Conservation (phyloP, 129 eudicot genomes). For the Flaveria ramosissima region DNA sequence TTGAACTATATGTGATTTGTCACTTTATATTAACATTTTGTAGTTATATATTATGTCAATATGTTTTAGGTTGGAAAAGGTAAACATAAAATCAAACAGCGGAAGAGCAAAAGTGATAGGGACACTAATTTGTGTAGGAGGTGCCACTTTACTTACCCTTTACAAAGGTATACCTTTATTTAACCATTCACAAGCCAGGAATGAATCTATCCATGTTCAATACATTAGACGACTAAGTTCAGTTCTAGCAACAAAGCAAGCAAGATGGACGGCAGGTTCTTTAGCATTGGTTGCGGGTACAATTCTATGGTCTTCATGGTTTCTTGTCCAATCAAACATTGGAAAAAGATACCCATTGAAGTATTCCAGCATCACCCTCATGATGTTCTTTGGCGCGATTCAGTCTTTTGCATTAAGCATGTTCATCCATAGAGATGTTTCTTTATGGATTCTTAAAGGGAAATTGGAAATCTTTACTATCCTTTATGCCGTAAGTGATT, state of each 20-base stretch:
- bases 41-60: no score
- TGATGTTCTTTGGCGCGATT: slow-evolving; percentile 63
- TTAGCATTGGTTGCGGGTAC: slow-evolving; percentile 48
- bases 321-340: slow-evolving; percentile 53
- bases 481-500: slow-evolving; percentile 59
- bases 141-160: slow-evolving; percentile 52
- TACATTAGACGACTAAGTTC: slow-evolving; percentile 17
- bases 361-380: slow-evolving; percentile 72
- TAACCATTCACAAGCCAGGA: slow-evolving; percentile 26
- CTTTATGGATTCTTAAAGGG: slow-evolving; percentile 55
- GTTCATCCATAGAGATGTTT: slow-evolving; percentile 42
- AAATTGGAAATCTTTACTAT: slow-evolving; percentile 48
- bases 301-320: slow-evolving; percentile 68
- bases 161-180: slow-evolving; percentile 62
- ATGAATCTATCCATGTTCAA: slow-evolving; percentile 19
- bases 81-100: slow-evolving; percentile 50
- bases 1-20: neutral
- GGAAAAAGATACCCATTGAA: slow-evolving; percentile 62
- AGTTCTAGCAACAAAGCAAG: slow-evolving; percentile 29
- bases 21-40: neutral
- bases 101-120: slow-evolving; percentile 73
- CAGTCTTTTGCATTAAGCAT: slow-evolving; percentile 55
- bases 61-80: slow-evolving; percentile 55
- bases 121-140: slow-evolving; percentile 55
- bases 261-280: slow-evolving; percentile 48